phyloP scores from a whole-genome alignment of 768 basidiomycete species.

The Gloeopeniophorella convolvens region DNA sequence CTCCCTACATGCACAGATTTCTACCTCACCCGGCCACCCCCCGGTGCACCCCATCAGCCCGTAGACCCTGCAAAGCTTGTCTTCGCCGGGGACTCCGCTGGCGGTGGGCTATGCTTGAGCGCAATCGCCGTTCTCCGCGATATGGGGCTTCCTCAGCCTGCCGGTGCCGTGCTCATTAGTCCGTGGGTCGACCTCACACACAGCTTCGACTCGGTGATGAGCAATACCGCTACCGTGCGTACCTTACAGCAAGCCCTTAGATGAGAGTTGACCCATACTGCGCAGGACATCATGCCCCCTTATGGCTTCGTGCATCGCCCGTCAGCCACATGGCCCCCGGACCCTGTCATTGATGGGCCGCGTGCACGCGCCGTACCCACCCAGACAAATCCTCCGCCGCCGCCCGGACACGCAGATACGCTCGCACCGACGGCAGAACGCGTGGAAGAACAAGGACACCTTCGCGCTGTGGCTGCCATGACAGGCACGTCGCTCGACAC shows the following conservation, averaged over 20 bases:
- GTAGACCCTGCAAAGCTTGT: slow-evolving; percentile 64
- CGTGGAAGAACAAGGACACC: slow-evolving; percentile 21
- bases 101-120: slow-evolving; percentile 59
- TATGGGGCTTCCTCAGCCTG: slow-evolving; percentile 59
- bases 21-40: slow-evolving; percentile 68
- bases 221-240: slow-evolving; percentile 55
- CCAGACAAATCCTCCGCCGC: slow-evolving; percentile 37
- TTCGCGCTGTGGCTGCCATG: slow-evolving; percentile 20
- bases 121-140: slow-evolving; percentile 63
- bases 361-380: slow-evolving; percentile 32
- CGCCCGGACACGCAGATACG: slow-evolving; percentile 45
- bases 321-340: slow-evolving; percentile 51
- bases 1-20: slow-evolving; percentile 49
- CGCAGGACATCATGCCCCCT: slow-evolving; percentile 60
- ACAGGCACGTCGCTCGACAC: slow-evolving; percentile 1
- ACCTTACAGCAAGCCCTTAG: not conserved
- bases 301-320: slow-evolving; percentile 59
- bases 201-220: slow-evolving; percentile 69
- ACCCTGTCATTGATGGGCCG: slow-evolving; percentile 30
- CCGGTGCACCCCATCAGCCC: slow-evolving; percentile 53
- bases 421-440: slow-evolving; percentile 32
- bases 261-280: not conserved
- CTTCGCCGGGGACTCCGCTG: slow-evolving; percentile 75
- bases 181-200: slow-evolving; percentile 88
- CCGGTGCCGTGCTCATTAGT: slow-evolving; percentile 71